These are phyloP conservation scores for Aquilaria sinensis DNA, from an alignment of 345 rosid genomes.

Conservation along the genomic window DNA sequence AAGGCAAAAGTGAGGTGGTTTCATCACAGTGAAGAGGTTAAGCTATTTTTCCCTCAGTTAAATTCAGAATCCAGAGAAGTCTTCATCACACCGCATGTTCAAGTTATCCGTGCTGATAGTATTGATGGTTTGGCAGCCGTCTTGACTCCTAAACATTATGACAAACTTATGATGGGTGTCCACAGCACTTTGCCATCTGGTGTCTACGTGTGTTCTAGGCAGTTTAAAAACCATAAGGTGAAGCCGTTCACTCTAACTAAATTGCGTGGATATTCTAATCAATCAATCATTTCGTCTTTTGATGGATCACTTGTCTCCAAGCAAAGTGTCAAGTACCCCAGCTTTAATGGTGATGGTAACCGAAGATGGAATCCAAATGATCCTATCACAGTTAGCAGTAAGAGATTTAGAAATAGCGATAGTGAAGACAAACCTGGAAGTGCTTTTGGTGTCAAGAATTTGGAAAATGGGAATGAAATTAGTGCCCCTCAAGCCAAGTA, in stretches of 20 bases:
- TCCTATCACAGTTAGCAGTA: constrained; percentile 8
- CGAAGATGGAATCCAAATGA: constrained; percentile 14
- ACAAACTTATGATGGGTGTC: constrained; percentile 21
- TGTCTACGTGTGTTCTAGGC: constrained; percentile 35
- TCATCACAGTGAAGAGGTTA: constrained; percentile 27
- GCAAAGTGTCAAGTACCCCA: constrained; percentile 17
- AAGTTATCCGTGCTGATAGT: constrained; percentile 39
- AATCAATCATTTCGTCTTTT: constrained; percentile 30
- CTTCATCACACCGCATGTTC: constrained; percentile 35
- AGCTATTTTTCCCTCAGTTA: constrained; percentile 19
- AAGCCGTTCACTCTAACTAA: constrained; percentile 41
- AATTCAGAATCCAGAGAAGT: constrained; percentile 33
- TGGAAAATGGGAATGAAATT: constrained; percentile 5
- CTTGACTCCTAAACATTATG: constrained; percentile 36
- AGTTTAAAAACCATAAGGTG: constrained; percentile 30
- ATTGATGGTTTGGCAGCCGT: constrained; percentile 37
- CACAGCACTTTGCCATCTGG: constrained; percentile 10
- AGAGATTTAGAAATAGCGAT: constrained; percentile 12
- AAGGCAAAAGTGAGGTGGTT: constrained; percentile 54
- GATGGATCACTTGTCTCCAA: constrained; percentile 7
- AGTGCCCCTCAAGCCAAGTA: constrained; percentile 3
- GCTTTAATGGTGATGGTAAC: constrained; percentile 9
- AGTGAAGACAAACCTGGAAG: constrained; percentile 11
- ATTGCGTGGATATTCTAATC: constrained; percentile 38
- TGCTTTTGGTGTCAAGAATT: constrained; percentile 16